Evolutionary conservation across 2,329 filamentous ascomycete species (phyloP).

Genomic region (Fusarium sp.): DNA sequence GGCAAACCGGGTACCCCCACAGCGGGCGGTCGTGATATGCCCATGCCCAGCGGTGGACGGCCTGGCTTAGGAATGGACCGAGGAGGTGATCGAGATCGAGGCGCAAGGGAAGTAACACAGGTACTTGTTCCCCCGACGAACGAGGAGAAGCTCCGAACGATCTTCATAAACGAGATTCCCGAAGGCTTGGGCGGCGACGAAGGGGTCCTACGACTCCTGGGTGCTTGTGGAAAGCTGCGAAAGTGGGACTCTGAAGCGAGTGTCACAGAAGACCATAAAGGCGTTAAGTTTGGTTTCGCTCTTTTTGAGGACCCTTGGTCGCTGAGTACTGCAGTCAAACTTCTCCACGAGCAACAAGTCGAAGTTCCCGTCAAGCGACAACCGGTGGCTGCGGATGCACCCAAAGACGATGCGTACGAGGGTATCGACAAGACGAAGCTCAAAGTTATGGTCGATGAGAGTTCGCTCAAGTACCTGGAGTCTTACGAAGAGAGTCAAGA

Average conservation of each 20-base stretch:
- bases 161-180: slow-evolving; percentile 88
- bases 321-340: slow-evolving; percentile 82
- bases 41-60: slow-evolving; percentile 49
- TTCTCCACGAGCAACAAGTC: slow-evolving; percentile 82
- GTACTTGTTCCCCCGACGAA: slow-evolving; percentile 81
- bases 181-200: slow-evolving; percentile 79
- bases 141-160: slow-evolving; percentile 90
- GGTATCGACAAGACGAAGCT: slow-evolving; percentile 75
- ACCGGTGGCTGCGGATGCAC: slow-evolving; percentile 55
- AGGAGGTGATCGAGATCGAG: slow-evolving; percentile 71
- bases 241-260: slow-evolving; percentile 82
- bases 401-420: slow-evolving; percentile 56
- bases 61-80: slow-evolving; percentile 68
- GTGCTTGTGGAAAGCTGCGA: slow-evolving; percentile 78
- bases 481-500: slow-evolving; percentile 77
- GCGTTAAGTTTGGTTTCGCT: slow-evolving; percentile 90
- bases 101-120: slow-evolving; percentile 74
- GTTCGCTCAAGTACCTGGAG: slow-evolving; percentile 84
- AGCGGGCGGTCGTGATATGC: slow-evolving; percentile 53
- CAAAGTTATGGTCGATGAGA: slow-evolving; percentile 80
- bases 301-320: slow-evolving; percentile 94
- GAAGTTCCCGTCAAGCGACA: slow-evolving; percentile 84
- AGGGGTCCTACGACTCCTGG: slow-evolving; percentile 79
- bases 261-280: slow-evolving; percentile 72
- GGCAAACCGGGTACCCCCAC: slow-evolving; percentile 63